These are phyloP conservation scores for Camelina sativa DNA, from an alignment of 345 rosid genomes.

Conservation along the genomic window DNA sequence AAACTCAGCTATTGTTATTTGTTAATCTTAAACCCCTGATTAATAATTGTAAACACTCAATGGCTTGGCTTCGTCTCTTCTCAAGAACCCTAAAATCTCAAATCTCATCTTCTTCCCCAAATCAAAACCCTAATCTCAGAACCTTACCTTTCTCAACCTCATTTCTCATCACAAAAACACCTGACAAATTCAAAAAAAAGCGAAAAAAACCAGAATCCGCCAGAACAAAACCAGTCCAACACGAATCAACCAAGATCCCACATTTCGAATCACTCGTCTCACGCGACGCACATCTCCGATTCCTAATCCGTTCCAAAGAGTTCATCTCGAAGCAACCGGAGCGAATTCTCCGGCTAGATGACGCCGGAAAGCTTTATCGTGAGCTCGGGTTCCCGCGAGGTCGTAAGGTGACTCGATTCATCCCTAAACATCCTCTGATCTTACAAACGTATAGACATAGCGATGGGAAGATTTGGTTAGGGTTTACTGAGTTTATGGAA, in stretches of 20 bases:
- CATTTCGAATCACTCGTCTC: slow-evolving; percentile 61
- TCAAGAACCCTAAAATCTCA: slow-evolving; percentile 39
- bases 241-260: slow-evolving; percentile 52
- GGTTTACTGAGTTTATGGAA: slow-evolving; percentile 75
- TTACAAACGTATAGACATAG: slow-evolving; percentile 65
- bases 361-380: slow-evolving; percentile 81
- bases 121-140: slow-evolving; percentile 35
- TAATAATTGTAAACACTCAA: not conserved
- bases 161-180: slow-evolving; percentile 79
- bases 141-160: slow-evolving; percentile 69
- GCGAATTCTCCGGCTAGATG: slow-evolving; percentile 69
- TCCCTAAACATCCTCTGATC: slow-evolving; percentile 69
- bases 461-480: slow-evolving; percentile 79
- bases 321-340: slow-evolving; percentile 74
- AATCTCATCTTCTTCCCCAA: slow-evolving; percentile 34
- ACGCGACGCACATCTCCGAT: slow-evolving; percentile 73
- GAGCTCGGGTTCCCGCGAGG: slow-evolving; percentile 95
- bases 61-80: slow-evolving; percentile 57
- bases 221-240: slow-evolving; percentile 65
- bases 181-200: slow-evolving; percentile 56
- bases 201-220: slow-evolving; percentile 67
- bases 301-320: slow-evolving; percentile 62
- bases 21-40: not conserved
- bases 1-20: not conserved
- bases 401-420: slow-evolving; percentile 64